Evolutionary conservation across 805 yeast genomes (phyloP).

Genomic region (Torulaspora quercuum): DNA sequence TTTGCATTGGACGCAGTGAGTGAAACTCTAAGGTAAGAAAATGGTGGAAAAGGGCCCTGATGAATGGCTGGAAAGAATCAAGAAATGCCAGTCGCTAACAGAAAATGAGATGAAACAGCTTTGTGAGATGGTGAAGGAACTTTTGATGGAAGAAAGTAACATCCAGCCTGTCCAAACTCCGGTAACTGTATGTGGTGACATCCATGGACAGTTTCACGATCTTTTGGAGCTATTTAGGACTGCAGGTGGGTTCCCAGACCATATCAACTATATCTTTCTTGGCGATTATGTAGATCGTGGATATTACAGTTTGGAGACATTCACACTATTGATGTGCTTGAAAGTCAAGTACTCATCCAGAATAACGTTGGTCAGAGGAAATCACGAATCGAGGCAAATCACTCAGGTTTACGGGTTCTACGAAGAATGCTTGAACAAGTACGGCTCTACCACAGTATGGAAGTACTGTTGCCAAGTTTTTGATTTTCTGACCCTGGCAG

Average conservation of each 20-base stretch:
- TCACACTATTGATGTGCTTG: slow-evolving; percentile 87
- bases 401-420: slow-evolving; percentile 99
- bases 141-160: slow-evolving; percentile 92
- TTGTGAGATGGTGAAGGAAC: slow-evolving; percentile 91
- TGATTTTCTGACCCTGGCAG: slow-evolving; percentile 90
- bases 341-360: slow-evolving; percentile 84
- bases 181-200: slow-evolving; percentile 95
- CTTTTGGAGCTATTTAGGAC: slow-evolving; percentile 83
- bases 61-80: slow-evolving; percentile 91
- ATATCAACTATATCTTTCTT: slow-evolving; percentile 75
- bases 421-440: slow-evolving; percentile 90
- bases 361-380: slow-evolving; percentile 92
- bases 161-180: slow-evolving; percentile 92
- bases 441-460: slow-evolving; percentile 95
- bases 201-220: slow-evolving; percentile 97
- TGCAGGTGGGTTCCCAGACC: slow-evolving; percentile 87
- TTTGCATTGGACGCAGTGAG: too few relatives aligned
- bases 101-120: slow-evolving; percentile 95
- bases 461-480: slow-evolving; percentile 94
- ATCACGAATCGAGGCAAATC: slow-evolving; percentile 94
- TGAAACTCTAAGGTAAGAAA: too few relatives aligned
- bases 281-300: slow-evolving; percentile 99
- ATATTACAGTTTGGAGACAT: slow-evolving; percentile 91
- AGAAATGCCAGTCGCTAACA: slow-evolving; percentile 80
- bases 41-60: slow-evolving; percentile 86